phyloP scores from a whole-genome alignment of 306 rosid species.

The Phaseolus lunatus region DNA sequence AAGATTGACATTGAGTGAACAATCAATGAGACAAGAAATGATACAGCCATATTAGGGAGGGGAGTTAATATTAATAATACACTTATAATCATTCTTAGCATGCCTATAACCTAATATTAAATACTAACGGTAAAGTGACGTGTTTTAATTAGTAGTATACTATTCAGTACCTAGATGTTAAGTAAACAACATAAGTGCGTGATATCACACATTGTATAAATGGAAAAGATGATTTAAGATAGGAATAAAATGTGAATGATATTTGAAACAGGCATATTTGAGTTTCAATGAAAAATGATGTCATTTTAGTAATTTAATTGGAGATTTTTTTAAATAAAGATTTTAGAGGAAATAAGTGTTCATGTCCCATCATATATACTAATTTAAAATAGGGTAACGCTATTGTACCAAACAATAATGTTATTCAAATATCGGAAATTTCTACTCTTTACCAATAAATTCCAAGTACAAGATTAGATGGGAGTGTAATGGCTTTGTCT shows the following conservation, averaged over 20 bases:
- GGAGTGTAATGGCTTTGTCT: neutral
- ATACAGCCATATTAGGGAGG: too few relatives aligned
- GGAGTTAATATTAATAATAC: neutral
- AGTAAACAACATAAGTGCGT: neutral
- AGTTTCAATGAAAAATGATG: neutral
- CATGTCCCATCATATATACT: neutral
- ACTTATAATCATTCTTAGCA: neutral
- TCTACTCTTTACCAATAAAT: conserved; percentile 13
- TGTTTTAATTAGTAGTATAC: neutral
- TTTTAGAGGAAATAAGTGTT: neutral
- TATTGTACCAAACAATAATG: neutral
- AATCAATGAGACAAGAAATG: neutral
- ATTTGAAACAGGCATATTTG: neutral
- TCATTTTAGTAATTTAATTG: neutral
- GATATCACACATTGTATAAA: neutral
- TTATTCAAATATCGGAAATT: conserved; percentile 7
- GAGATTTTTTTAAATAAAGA: neutral
- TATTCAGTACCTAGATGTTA: neutral
- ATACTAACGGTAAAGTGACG: neutral
- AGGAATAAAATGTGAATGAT: neutral
- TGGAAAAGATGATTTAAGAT: too few relatives aligned
- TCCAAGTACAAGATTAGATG: conserved; percentile 7
- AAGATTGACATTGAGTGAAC: too few relatives aligned
- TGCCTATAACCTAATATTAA: neutral
- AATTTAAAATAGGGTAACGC: neutral